phyloP scores from a whole-genome alignment of 164 flowering plant genomes.

The Protea cynaroides region DNA sequence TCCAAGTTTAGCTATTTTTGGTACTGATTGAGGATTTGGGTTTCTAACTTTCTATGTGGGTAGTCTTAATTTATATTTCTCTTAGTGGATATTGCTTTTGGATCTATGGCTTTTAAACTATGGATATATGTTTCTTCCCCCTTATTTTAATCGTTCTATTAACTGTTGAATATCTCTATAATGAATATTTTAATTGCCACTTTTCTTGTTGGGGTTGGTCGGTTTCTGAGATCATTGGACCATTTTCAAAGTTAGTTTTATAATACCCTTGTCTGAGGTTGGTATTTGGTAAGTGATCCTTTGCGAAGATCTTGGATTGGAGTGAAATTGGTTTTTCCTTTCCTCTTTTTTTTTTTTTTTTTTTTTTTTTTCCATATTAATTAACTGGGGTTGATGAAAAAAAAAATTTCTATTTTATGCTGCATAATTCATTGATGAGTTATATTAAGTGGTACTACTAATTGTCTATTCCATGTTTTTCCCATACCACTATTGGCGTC shows the following conservation, averaged over 20 bases:
- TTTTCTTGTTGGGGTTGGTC: neutral
- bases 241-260: neutral
- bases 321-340: no score
- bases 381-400: no score
- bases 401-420: no score
- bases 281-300: neutral
- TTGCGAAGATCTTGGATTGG: neutral
- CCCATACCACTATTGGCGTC: no score
- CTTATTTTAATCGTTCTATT: neutral
- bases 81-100: neutral
- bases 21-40: neutral
- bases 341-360: no score
- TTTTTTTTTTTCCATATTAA: no score
- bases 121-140: neutral
- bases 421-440: neutral
- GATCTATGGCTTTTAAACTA: neutral
- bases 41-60: neutral
- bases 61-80: neutral
- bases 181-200: neutral
- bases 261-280: neutral
- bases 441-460: neutral
- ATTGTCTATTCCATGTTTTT: neutral
- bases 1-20: constrained; percentile 6
- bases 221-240: neutral
- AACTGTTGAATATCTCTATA: neutral